Conservation (phyloP, 2,329 filamentous ascomycete species). For the Didymella lethalis region DNA sequence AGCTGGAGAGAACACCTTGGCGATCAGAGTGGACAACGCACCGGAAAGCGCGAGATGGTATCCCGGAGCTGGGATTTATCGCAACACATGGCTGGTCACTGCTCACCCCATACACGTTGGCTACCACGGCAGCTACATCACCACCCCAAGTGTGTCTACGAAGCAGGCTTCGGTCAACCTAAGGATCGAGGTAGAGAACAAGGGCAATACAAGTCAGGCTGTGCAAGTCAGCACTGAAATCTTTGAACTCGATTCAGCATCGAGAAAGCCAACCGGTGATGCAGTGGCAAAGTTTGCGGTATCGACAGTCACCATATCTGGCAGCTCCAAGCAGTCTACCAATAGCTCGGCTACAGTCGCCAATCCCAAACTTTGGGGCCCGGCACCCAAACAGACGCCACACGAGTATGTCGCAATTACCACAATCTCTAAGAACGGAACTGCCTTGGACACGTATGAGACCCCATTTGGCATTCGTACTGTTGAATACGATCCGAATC, state of each 20-base stretch:
- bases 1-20: constrained; percentile 54
- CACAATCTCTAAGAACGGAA: constrained; percentile 26
- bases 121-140: constrained; percentile 60
- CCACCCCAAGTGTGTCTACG: constrained; percentile 56
- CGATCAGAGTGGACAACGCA: constrained; percentile 62
- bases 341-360: constrained; percentile 49
- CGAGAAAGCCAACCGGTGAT: constrained; percentile 27
- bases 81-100: constrained; percentile 64
- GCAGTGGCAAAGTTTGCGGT: constrained; percentile 49
- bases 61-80: constrained; percentile 63
- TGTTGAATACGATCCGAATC: constrained; percentile 51
- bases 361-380: constrained; percentile 60
- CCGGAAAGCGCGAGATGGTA: constrained; percentile 62
- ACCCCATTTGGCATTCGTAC: constrained; percentile 61
- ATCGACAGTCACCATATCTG: constrained; percentile 39
- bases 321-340: constrained; percentile 44
- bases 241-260: constrained; percentile 48
- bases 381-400: constrained; percentile 55
- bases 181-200: constrained; percentile 59
- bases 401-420: constrained; percentile 61
- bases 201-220: constrained; percentile 38
- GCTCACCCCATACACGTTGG: constrained; percentile 56
- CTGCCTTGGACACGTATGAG: constrained; percentile 55
- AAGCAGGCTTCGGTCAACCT: constrained; percentile 57
- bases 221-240: constrained; percentile 55